Evolutionary conservation across 345 rosid genomes (phyloP).

Genomic region (Brassica napus): DNA sequence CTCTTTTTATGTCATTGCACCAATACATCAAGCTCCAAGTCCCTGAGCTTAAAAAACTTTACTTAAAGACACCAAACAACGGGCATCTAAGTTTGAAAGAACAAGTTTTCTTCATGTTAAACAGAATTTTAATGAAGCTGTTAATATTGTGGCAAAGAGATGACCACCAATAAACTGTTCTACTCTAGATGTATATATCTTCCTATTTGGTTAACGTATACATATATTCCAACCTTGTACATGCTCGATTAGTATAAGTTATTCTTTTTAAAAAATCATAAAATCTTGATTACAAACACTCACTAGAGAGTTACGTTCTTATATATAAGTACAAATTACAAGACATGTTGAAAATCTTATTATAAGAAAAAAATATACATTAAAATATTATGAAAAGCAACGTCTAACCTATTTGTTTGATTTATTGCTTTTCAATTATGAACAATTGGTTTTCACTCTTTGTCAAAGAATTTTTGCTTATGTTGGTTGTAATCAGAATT

Average conservation of each 20-base stretch:
- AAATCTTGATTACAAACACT: not conserved
- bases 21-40: no score
- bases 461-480: not conserved
- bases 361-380: not conserved
- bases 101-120: not conserved
- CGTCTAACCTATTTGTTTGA: not conserved
- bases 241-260: not conserved
- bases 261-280: no score
- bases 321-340: not conserved
- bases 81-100: not conserved
- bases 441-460: not conserved
- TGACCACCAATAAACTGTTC: not conserved
- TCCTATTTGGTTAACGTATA: no score
- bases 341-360: not conserved
- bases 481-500: not conserved
- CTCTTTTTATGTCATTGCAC: no score
- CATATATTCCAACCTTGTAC: not conserved
- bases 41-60: no score
- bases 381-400: not conserved
- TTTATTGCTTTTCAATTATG: not conserved
- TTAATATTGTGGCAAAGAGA: not conserved
- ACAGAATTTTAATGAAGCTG: not conserved
- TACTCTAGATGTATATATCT: not conserved
- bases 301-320: not conserved
- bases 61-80: not conserved